A percentile compares a stretch with the other conserved stretches of the same genome.
These are phyloP conservation scores for Coprinellus aureogranulatus DNA, from an alignment of 768 basidiomycete genomes.

Conservation along the genomic window DNA sequence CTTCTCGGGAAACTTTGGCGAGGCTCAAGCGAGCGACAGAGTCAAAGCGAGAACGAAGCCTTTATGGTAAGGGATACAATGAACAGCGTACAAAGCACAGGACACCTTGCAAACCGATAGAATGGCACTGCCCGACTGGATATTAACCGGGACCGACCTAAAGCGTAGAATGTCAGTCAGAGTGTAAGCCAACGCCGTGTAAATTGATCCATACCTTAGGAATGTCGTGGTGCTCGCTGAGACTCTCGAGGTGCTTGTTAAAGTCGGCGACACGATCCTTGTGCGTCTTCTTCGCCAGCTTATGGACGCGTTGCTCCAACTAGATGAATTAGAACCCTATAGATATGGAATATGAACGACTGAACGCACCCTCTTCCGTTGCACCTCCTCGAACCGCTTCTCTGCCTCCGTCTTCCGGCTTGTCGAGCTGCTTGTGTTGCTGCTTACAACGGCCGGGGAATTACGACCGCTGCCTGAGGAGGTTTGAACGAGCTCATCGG, in stretches of 20 bases:
- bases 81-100: not conserved
- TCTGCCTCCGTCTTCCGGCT: slow-evolving; percentile 83
- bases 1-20: not conserved
- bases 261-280: slow-evolving; percentile 93
- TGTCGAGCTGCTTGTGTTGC: slow-evolving; percentile 38
- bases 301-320: slow-evolving; percentile 74
- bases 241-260: slow-evolving; percentile 78
- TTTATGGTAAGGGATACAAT: not conserved
- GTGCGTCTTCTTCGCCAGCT: slow-evolving; percentile 80
- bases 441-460: slow-evolving; percentile 51
- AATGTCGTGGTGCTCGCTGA: slow-evolving; percentile 94
- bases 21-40: not conserved
- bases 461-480: slow-evolving; percentile 57
- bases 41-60: not conserved
- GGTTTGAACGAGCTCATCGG: slow-evolving; percentile 42
- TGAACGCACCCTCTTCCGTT: slow-evolving; percentile 67
- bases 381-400: slow-evolving; percentile 83
- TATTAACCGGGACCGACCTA: slow-evolving; percentile 87
- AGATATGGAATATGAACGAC: not conserved
- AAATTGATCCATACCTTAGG: slow-evolving; percentile 60
- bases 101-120: slow-evolving; percentile 12
- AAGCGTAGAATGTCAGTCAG: slow-evolving; percentile 1
- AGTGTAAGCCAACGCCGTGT: not conserved
- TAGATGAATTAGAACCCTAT: slow-evolving; percentile 25
- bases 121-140: slow-evolving; percentile 10